These are phyloP conservation scores for Onygena corvina DNA, from an alignment of 2,329 filamentous ascomycete genomes.

Conservation along the genomic window DNA sequence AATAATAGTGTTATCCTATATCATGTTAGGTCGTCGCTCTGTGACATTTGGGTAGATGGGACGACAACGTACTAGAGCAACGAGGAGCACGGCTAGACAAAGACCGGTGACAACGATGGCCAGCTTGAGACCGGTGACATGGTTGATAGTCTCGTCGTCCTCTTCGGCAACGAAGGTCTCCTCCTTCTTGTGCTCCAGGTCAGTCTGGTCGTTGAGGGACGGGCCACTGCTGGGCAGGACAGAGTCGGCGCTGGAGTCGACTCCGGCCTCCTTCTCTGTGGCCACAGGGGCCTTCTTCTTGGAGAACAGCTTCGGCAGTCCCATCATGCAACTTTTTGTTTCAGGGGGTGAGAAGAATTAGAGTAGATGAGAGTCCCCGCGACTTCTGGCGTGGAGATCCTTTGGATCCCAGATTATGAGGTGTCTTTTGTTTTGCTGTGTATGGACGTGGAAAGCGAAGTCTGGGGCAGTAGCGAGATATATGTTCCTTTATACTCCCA, in stretches of 20 bases:
- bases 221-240: constrained; percentile 6
- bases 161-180: background rate
- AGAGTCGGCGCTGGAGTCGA: constrained; percentile 6
- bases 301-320: background rate
- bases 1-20: constrained; percentile 34
- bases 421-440: too few species aligned
- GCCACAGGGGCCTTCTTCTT: background rate
- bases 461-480: too few species aligned
- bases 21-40: background rate
- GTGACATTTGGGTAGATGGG: background rate
- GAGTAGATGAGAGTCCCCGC: too few species aligned
- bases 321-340: background rate
- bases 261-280: background rate
- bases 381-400: too few species aligned
- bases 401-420: too few species aligned
- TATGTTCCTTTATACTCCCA: too few species aligned
- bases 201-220: constrained; percentile 2
- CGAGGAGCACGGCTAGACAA: constrained; percentile 15
- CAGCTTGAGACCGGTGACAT: constrained; percentile 12
- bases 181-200: background rate
- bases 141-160: constrained; percentile 6
- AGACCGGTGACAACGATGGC: constrained; percentile 13
- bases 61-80: constrained; percentile 13
- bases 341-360: background rate
- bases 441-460: too few species aligned